Conservation (phyloP, 1,284 basidiomycete genomes). For the Thelephora terrestris region DNA sequence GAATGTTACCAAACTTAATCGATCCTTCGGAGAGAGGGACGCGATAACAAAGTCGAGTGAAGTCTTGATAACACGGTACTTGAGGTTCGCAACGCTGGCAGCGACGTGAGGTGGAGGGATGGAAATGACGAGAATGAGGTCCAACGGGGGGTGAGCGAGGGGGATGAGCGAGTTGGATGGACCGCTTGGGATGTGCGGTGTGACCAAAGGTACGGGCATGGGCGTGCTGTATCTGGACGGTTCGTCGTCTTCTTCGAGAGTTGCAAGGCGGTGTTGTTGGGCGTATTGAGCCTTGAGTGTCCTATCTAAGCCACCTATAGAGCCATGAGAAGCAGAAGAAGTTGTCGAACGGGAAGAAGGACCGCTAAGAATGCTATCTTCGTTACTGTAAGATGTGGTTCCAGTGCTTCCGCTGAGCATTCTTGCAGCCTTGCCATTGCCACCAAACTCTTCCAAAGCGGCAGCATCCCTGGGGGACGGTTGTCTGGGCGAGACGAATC, state of each 20-base stretch:
- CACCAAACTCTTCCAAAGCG: conserved; percentile 71
- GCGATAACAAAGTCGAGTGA: conserved; percentile 79
- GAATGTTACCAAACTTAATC: conserved; percentile 82
- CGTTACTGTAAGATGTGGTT: conserved; percentile 53
- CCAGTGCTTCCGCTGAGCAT: conserved; percentile 69
- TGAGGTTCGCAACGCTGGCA: conserved; percentile 74
- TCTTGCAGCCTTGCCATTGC: conserved; percentile 61
- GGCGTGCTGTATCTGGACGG: conserved; percentile 43
- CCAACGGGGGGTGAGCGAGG: conserved; percentile 79
- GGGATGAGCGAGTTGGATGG: conserved; percentile 71
- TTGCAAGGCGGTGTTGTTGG: conserved; percentile 41
- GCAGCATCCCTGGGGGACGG: conserved; percentile 14
- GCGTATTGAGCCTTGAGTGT: conserved; percentile 6
- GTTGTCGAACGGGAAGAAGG: conserved; percentile 55
- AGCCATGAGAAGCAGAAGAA: conserved; percentile 64
- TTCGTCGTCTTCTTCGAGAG: conserved; percentile 65
- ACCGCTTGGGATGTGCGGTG: conserved; percentile 67
- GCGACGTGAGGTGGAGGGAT: conserved; percentile 65
- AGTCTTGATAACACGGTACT: conserved; percentile 75
- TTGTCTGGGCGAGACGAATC: conserved; percentile 9
- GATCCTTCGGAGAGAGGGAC: conserved; percentile 64
- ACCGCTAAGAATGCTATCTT: conserved; percentile 57
- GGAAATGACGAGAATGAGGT: conserved; percentile 87
- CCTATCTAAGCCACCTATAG: conserved; percentile 12
- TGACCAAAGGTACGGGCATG: conserved; percentile 38